These are phyloP conservation scores for Kwoniella pini DNA, from an alignment of 768 basidiomycete species.

Conservation along the genomic window DNA sequence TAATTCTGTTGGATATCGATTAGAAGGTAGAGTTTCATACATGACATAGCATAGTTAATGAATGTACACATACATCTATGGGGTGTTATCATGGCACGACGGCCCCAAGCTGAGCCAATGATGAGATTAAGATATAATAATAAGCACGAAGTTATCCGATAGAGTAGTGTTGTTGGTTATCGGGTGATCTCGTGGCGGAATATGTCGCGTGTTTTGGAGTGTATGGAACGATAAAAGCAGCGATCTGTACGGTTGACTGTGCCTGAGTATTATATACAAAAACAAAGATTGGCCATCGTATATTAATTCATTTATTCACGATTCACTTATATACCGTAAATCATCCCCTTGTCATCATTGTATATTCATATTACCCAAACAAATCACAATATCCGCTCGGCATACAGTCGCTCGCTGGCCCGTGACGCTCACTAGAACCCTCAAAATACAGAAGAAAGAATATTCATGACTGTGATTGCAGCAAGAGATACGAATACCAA, in stretches of 20 bases:
- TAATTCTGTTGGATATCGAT: background rate
- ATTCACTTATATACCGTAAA: background rate
- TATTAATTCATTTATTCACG: background rate
- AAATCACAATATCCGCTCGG: background rate
- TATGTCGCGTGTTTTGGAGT: constrained; percentile 1
- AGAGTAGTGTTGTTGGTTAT: background rate
- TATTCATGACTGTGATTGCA: too few species aligned
- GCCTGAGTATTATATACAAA: background rate
- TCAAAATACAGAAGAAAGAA: background rate
- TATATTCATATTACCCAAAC: background rate
- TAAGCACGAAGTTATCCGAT: too few species aligned
- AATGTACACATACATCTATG: too few species aligned
- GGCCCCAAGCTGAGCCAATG: too few species aligned
- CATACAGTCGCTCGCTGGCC: too few species aligned
- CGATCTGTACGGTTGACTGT: constrained; percentile 2
- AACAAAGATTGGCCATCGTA: constrained; percentile 7
- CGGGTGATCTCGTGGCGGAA: constrained; percentile 4
- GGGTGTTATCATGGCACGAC: too few species aligned
- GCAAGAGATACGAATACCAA: background rate
- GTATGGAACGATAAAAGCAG: constrained; percentile 1
- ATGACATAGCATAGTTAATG: background rate
- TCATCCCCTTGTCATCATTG: too few species aligned
- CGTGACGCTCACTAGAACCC: background rate
- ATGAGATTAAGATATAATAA: too few species aligned
- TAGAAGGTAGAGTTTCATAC: background rate